Percentiles rank a stretch among this genome's conserved stretches.
phyloP scores from a whole-genome alignment of 768 basidiomycete genomes.

The Gymnopilus junonius region DNA sequence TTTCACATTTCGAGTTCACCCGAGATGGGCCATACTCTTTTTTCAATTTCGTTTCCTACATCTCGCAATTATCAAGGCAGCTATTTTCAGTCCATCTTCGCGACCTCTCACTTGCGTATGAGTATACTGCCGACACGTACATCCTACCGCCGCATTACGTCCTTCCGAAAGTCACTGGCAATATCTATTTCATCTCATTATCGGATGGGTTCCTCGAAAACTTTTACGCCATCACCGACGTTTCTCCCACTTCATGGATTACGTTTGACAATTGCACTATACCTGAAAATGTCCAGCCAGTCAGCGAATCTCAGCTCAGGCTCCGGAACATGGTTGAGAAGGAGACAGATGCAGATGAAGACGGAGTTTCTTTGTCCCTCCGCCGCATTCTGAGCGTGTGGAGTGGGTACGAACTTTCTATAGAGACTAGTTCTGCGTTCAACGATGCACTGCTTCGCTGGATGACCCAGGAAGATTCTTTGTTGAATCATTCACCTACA shows the following conservation, averaged over 20 bases:
- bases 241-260: not conserved
- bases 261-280: not conserved
- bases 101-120: not conserved
- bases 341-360: not conserved
- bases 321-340: not conserved
- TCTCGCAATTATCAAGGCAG: not conserved
- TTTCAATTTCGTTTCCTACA: not conserved
- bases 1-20: not conserved
- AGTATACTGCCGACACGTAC: not conserved
- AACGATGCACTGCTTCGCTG: not conserved
- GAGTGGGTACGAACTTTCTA: not conserved
- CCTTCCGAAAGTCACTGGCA: too few relatives aligned
- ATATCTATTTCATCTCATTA: not conserved
- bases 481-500: too few relatives aligned
- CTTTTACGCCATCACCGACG: not conserved
- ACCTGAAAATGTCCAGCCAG: not conserved
- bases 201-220: not conserved
- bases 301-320: not conserved
- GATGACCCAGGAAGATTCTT: not conserved
- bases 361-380: not conserved
- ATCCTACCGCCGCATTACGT: not conserved
- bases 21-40: not conserved
- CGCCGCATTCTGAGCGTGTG: not conserved
- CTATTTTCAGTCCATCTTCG: not conserved
- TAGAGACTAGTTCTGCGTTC: not conserved